These are phyloP conservation scores for Candida pseudocylindracea DNA, from an alignment of 1,139 yeast genomes.

Conservation along the genomic window DNA sequence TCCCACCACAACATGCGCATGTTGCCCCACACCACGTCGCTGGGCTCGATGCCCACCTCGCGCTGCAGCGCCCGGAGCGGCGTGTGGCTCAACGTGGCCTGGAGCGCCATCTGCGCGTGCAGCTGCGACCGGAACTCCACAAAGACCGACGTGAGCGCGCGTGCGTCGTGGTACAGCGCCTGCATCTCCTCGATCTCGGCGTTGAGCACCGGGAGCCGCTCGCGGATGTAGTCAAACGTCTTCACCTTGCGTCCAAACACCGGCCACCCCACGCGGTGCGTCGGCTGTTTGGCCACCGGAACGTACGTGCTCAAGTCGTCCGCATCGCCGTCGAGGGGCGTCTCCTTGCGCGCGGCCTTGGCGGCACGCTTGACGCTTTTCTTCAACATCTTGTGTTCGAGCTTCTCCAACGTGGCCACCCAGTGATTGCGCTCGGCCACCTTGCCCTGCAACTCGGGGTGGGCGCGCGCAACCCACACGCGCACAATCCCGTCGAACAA, in stretches of 20 bases:
- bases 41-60: conserved; percentile 39
- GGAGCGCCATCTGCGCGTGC: conserved; percentile 79
- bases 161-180: conserved; percentile 16
- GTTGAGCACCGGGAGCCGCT: conserved; percentile 45
- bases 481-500: conserved; percentile 50
- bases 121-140: conserved; percentile 73
- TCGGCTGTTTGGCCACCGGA: conserved; percentile 59
- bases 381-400: conserved; percentile 36
- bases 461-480: conserved; percentile 56
- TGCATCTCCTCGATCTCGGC: conserved; percentile 41
- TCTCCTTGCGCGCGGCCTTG: conserved; percentile 43
- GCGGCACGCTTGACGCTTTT: conserved; percentile 37
- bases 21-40: conserved; percentile 72
- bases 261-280: conserved; percentile 26
- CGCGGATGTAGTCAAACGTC: conserved; percentile 51
- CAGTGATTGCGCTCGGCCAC: conserved; percentile 41
- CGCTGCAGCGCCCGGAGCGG: conserved; percentile 45
- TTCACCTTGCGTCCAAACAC: conserved; percentile 54
- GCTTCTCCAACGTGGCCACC: conserved; percentile 43
- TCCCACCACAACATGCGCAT: conserved; percentile 18
- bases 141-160: conserved; percentile 53
- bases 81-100: conserved; percentile 44
- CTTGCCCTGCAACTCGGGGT: conserved; percentile 29
- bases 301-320: conserved; percentile 37
- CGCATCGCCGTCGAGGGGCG: conserved; percentile 2